Evolutionary conservation across 495 filamentous ascomycete genomes (phyloP), one percentile per base, ranked within the genome.

Genomic region (Pseudevernia furfuracea): DNA sequence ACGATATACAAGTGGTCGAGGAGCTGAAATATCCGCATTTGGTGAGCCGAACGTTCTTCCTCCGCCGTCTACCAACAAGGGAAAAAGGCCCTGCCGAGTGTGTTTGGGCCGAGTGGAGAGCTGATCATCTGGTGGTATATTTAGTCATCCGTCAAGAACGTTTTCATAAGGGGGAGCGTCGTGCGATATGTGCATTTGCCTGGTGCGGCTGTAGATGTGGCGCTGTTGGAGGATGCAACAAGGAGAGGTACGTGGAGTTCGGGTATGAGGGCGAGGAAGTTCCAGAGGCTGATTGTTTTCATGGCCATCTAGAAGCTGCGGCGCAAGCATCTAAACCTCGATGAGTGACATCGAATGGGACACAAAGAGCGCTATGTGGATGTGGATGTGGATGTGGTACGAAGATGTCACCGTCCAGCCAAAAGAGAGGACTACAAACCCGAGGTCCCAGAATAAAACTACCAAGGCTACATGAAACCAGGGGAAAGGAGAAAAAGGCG

Each of bases 161-260:
- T 97, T 74, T 98, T 98, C 74, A 97, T 97, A 71, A 84, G 94
- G 70, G 94, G 94, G 10, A 96, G 91, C 61, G 94, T 97, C 37
- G 94, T 98, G 63, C 84, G 94, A 66, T 98, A 97, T 73, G 92
- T 98, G 63, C 89, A 97, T 73, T 77, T 98, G 62, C 95, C 94
- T 0, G 84, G 85, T n/a, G 84, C 79, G 37, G 88, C 89, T 49
- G 92, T 98, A 32, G 94, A 98, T 74, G 88, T 91, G 17, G 88
- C 88, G 37, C 75, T 99, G 68, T 76, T 99, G 71, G 94, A 97
- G 81, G 94, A 99, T 84, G 92, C 92, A 30, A 96, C 92, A 59
- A 84, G 92, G 75, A 86, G 93, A 86, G 94, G 92, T 96, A 53
- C 21, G 63, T 41, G n/a, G 4, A 7, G 11, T 7, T 21, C 10